phyloP scores from a whole-genome alignment of 1,139 yeast genomes.

The Yamadazyma pseudoaaseri region DNA sequence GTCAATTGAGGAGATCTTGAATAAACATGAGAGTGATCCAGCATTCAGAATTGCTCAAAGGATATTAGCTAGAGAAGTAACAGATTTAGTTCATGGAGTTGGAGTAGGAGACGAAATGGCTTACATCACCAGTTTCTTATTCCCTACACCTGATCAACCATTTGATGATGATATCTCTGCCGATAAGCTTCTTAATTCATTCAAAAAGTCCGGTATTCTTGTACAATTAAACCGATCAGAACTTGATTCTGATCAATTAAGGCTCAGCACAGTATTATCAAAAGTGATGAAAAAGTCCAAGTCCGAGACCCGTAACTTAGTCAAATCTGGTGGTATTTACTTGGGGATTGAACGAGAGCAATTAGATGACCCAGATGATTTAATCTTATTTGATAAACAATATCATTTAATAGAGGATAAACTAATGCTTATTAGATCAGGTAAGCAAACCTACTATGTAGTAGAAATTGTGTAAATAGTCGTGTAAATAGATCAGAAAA shows the following conservation, averaged over 20 bases:
- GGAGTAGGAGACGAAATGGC: slow-evolving; percentile 72
- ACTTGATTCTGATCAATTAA: slow-evolving; percentile 35
- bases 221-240: slow-evolving; percentile 34
- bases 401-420: slow-evolving; percentile 56
- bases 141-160: slow-evolving; percentile 57
- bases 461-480: slow-evolving; percentile 36
- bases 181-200: slow-evolving; percentile 55
- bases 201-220: slow-evolving; percentile 62
- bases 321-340: slow-evolving; percentile 72
- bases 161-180: slow-evolving; percentile 48
- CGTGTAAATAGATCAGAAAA: background rate
- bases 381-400: slow-evolving; percentile 43
- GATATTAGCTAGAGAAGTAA: slow-evolving; percentile 77
- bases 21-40: slow-evolving; percentile 56
- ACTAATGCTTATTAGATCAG: slow-evolving; percentile 67
- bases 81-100: slow-evolving; percentile 82
- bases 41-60: slow-evolving; percentile 71
- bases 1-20: slow-evolving; percentile 53
- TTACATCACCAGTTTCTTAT: slow-evolving; percentile 61
- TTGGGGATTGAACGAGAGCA: slow-evolving; percentile 64
- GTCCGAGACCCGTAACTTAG: slow-evolving; percentile 59
- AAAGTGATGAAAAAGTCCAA: slow-evolving; percentile 39
- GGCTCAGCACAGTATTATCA: slow-evolving; percentile 41
- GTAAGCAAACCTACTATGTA: slow-evolving; percentile 67
- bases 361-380: slow-evolving; percentile 48